A percentile compares a stretch with the other conserved stretches of the same genome.
phyloP scores from a whole-genome alignment of 192 early-diverging fungal genomes.

The Coemansia sp. region DNA sequence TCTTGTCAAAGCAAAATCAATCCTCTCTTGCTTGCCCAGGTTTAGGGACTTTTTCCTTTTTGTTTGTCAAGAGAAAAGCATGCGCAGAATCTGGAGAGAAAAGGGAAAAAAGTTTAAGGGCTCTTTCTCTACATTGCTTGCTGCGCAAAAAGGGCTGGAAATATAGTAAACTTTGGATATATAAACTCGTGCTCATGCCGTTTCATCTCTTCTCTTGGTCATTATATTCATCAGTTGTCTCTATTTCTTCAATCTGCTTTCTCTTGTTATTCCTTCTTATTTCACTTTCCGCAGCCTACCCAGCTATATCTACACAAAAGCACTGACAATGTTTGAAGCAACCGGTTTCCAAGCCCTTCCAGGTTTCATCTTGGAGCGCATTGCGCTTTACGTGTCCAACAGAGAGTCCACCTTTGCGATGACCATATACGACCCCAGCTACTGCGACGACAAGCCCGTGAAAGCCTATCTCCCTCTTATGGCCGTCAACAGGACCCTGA shows the following conservation, averaged over 20 bases:
- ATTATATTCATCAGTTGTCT: no score
- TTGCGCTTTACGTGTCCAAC: neutral
- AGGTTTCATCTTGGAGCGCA: slow-evolving; percentile 4
- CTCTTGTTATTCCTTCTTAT: neutral
- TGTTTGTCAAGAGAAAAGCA: no score
- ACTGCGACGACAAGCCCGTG: neutral
- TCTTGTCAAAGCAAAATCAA: no score
- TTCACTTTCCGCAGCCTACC: neutral
- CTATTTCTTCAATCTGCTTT: neutral
- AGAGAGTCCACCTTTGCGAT: neutral
- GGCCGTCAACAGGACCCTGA: slow-evolving; percentile 17
- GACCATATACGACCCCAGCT: neutral
- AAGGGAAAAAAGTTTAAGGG: no score
- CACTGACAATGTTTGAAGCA: neutral
- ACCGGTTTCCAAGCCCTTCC: slow-evolving; percentile 3
- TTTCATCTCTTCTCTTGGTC: neutral
- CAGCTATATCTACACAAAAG: neutral
- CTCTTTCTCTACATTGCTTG: no score
- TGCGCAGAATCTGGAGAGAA: no score
- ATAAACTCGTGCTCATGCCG: neutral
- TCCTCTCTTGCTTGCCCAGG: no score
- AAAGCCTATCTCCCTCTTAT: slow-evolving; percentile 12
- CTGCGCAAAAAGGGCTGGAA: no score
- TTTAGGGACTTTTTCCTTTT: no score
- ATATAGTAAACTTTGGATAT: no score